phyloP scores from a whole-genome alignment of 306 rosid genomes.

The Castanopsis chinensis region DNA sequence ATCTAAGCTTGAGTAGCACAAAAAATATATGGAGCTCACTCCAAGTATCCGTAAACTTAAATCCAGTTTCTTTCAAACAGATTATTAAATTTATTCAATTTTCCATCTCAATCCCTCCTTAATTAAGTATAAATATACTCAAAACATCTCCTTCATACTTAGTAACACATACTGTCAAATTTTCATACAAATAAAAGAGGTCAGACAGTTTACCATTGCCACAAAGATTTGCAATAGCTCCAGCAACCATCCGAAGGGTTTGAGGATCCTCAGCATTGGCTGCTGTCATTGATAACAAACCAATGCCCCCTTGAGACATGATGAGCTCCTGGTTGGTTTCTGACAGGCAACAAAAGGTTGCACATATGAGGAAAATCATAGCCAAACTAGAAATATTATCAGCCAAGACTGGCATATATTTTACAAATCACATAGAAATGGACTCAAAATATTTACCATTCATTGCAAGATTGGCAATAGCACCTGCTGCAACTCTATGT shows the following conservation, averaged over 20 bases:
- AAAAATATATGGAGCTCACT: not conserved
- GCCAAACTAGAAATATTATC: not conserved
- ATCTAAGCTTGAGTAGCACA: not conserved
- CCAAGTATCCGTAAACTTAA: not conserved
- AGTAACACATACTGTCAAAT: constrained; percentile 8
- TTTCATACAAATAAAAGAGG: constrained; percentile 13
- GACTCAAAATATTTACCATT: constrained; percentile 52
- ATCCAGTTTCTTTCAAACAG: not conserved
- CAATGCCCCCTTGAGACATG: constrained; percentile 94
- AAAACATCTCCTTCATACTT: not conserved
- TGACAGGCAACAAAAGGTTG: constrained; percentile 38
- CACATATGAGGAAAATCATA: constrained; percentile 13
- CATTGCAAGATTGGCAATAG: constrained; percentile 98
- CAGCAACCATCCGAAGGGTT: constrained; percentile 98
- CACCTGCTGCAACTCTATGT: constrained; percentile 99
- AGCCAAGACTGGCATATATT: constrained; percentile 8
- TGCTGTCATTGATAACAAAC: constrained; percentile 79
- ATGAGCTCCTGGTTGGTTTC: constrained; percentile 98
- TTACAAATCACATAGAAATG: not conserved
- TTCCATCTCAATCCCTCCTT: not conserved
- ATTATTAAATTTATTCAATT: not conserved
- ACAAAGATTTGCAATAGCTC: constrained; percentile 95
- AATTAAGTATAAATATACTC: not conserved
- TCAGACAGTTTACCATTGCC: constrained; percentile 75
- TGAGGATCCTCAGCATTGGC: constrained; percentile 91